phyloP scores from a whole-genome alignment of 805 yeast species.

The Cyberlindnera saturnus region DNA sequence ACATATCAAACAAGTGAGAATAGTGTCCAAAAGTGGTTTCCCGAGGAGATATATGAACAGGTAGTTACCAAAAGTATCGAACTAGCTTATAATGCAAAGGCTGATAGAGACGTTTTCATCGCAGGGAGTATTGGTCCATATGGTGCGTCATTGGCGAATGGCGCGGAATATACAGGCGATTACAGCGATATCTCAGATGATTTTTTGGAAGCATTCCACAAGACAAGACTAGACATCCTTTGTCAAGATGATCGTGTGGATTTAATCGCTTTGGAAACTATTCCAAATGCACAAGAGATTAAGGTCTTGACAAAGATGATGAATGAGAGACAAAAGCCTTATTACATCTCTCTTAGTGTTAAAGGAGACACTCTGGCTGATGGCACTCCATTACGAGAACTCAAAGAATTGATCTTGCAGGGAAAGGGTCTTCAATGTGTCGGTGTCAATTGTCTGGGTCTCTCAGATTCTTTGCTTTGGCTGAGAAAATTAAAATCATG shows the following conservation, averaged over 20 bases:
- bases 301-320: slow-evolving; percentile 40
- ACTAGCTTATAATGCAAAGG: slow-evolving; percentile 9
- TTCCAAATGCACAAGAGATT: slow-evolving; percentile 57
- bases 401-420: slow-evolving; percentile 22
- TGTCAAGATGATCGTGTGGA: slow-evolving; percentile 40
- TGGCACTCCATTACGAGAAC: slow-evolving; percentile 36
- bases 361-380: slow-evolving; percentile 38
- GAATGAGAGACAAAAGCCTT: slow-evolving; percentile 33
- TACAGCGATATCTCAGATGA: slow-evolving; percentile 37
- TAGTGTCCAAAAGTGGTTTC: slow-evolving; percentile 27
- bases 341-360: slow-evolving; percentile 39
- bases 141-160: slow-evolving; percentile 63
- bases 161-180: slow-evolving; percentile 70
- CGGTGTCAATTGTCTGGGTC: slow-evolving; percentile 68
- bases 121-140: slow-evolving; percentile 75
- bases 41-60: slow-evolving; percentile 16
- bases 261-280: slow-evolving; percentile 62
- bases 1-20: slow-evolving; percentile 45
- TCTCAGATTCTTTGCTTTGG: slow-evolving; percentile 34
- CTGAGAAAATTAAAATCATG: slow-evolving; percentile 26
- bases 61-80: slow-evolving; percentile 12
- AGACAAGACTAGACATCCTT: slow-evolving; percentile 36
- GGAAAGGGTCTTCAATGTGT: slow-evolving; percentile 26
- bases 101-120: slow-evolving; percentile 23
- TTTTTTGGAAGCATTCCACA: slow-evolving; percentile 43